Conservation (phyloP, 176 grass and related monocot species). For the Lolium perenne region DNA sequence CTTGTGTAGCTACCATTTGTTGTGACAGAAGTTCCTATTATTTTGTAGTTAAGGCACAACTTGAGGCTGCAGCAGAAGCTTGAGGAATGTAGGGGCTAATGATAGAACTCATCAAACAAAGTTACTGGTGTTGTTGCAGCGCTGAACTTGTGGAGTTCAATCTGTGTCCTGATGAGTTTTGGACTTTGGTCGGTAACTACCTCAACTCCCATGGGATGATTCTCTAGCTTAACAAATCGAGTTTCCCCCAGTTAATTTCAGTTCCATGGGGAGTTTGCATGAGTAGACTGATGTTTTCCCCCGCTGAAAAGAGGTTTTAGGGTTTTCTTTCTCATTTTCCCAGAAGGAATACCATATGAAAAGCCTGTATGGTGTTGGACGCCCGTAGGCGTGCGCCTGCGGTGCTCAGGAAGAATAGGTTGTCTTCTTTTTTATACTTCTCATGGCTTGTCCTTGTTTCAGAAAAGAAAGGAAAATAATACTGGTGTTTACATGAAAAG, state of each 20-base stretch:
- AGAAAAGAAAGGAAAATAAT: constrained; percentile 44
- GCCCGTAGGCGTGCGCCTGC: constrained; percentile 43
- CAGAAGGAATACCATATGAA: constrained; percentile 49
- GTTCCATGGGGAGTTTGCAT: constrained; percentile 43
- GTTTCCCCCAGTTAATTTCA: constrained; percentile 44
- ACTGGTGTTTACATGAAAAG: constrained; percentile 55
- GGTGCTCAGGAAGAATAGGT: constrained; percentile 57
- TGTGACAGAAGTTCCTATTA: neutral
- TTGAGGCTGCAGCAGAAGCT: constrained; percentile 65
- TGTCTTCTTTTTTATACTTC: constrained; percentile 46
- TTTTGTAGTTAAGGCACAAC: constrained; percentile 50
- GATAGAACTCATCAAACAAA: neutral
- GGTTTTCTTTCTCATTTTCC: constrained; percentile 59
- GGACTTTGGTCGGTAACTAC: constrained; percentile 34
- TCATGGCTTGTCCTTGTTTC: constrained; percentile 39
- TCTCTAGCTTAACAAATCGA: constrained; percentile 56
- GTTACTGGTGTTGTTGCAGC: constrained; percentile 13
- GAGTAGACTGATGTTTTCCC: constrained; percentile 47
- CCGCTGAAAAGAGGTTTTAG: constrained; percentile 52
- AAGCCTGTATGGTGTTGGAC: constrained; percentile 51
- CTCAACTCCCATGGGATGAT: constrained; percentile 36
- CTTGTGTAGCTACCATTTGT: constrained; percentile 19
- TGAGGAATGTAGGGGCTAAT: constrained; percentile 62
- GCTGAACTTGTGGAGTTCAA: constrained; percentile 21
- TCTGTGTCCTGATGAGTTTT: constrained; percentile 38